Percentiles rank a stretch among this genome's conserved stretches.
phyloP scores from a whole-genome alignment of 345 rosid species.

The Syzygium grande region DNA sequence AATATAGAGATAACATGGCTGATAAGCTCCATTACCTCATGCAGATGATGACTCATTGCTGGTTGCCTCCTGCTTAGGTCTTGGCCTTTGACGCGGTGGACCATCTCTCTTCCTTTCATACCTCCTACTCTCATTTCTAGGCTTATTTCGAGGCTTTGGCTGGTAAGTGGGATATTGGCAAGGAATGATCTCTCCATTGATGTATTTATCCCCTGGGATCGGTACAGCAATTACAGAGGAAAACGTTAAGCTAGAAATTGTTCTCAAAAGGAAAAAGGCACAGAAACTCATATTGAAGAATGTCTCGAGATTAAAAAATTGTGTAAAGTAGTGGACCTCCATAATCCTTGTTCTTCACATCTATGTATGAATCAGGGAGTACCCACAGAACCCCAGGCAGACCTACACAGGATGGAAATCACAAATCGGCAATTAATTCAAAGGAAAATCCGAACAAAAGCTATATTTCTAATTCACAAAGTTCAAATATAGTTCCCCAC shows the following conservation, averaged over 20 bases:
- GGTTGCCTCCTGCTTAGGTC: constrained; percentile 44
- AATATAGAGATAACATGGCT: neutral
- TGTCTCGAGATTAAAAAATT: neutral
- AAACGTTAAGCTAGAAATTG: neutral
- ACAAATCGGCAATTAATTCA: neutral
- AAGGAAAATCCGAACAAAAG: neutral
- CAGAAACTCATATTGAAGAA: neutral
- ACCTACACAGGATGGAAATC: constrained; percentile 32
- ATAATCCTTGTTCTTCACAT: constrained; percentile 94
- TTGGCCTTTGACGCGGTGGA: constrained; percentile 61
- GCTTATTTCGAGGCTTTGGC: constrained; percentile 60
- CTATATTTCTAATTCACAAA: neutral
- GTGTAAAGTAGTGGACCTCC: constrained; percentile 49
- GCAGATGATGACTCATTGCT: neutral
- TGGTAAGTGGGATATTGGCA: constrained; percentile 92
- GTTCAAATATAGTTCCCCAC: constrained; percentile 12
- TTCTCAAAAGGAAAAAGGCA: neutral
- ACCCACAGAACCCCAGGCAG: constrained; percentile 99
- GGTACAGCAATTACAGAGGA: neutral
- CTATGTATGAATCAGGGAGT: constrained; percentile 90
- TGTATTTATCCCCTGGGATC: constrained; percentile 70
- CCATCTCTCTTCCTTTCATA: constrained; percentile 85
- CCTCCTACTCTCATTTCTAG: constrained; percentile 54
- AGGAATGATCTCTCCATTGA: constrained; percentile 90
- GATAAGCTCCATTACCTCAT: neutral